Evolutionary conservation across 371 early-diverging fungal species (phyloP).

Genomic region (Lichtheimia corymbifera): DNA sequence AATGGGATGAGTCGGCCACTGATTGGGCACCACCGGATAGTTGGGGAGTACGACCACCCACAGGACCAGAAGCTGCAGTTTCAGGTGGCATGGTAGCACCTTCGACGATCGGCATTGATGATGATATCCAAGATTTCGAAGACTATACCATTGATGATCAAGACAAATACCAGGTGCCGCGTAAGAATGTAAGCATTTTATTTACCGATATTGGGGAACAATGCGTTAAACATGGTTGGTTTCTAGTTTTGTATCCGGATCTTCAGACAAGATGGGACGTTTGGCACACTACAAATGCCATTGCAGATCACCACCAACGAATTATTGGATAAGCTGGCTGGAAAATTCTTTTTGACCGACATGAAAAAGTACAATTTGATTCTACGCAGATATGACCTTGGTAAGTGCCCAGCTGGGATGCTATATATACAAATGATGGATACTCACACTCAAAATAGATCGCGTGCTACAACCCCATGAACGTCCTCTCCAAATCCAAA

Average conservation of each 20-base stretch:
- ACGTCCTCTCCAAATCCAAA: slow-evolving; percentile 72
- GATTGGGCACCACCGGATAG: slow-evolving; percentile 77
- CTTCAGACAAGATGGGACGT: slow-evolving; percentile 70
- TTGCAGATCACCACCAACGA: slow-evolving; percentile 71
- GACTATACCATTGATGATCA: slow-evolving; percentile 39
- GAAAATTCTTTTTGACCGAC: slow-evolving; percentile 77
- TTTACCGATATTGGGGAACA: neutral
- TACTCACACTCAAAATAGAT: slow-evolving; percentile 32
- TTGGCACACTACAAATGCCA: slow-evolving; percentile 72
- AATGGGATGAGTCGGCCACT: neutral
- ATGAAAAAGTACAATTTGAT: slow-evolving; percentile 70
- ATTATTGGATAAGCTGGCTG: slow-evolving; percentile 66
- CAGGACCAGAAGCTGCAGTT: neutral
- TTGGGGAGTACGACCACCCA: slow-evolving; percentile 63
- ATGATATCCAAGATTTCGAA: slow-evolving; percentile 46
- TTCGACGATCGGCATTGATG: slow-evolving; percentile 21
- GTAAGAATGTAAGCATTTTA: slow-evolving; percentile 31
- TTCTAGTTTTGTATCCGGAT: slow-evolving; percentile 58
- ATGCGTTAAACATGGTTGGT: neutral
- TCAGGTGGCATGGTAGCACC: slow-evolving; percentile 7
- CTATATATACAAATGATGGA: neutral
- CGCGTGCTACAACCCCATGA: slow-evolving; percentile 67
- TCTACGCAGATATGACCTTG: slow-evolving; percentile 59
- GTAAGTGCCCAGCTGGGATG: slow-evolving; percentile 26
- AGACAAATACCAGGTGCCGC: slow-evolving; percentile 34